phyloP scores from a whole-genome alignment of 2,329 filamentous ascomycete genomes.

The Arthroderma sp. region DNA sequence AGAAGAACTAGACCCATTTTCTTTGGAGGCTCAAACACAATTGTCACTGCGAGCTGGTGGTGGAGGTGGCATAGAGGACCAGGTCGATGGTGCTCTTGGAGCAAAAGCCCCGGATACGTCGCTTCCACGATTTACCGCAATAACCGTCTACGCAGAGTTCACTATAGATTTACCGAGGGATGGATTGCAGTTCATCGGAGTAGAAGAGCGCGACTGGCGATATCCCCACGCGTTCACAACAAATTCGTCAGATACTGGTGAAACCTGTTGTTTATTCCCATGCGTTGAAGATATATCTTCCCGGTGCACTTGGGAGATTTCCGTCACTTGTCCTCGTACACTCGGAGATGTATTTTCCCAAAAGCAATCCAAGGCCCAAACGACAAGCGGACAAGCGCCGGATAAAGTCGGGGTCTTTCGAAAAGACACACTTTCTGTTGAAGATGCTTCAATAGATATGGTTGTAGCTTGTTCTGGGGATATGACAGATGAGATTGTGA shows the following conservation, averaged over 20 bases:
- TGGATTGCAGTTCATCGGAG: conserved; percentile 80
- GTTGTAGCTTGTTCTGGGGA: conserved; percentile 84
- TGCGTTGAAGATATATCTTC: conserved; percentile 78
- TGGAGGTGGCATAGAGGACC: conserved; percentile 21
- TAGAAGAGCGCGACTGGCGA: conserved; percentile 62
- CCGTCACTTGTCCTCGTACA: conserved; percentile 72
- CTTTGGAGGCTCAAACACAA: conserved; percentile 35
- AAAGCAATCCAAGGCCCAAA: conserved; percentile 13
- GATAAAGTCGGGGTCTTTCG: conserved; percentile 19
- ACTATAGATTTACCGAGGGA: conserved; percentile 62
- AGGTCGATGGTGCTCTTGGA: conserved; percentile 24
- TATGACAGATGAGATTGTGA: conserved; percentile 66
- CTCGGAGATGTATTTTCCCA: conserved; percentile 57
- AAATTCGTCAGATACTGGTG: conserved; percentile 63
- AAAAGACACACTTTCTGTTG: conserved; percentile 43
- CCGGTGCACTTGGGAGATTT: conserved; percentile 75
- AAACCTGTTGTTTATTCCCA: conserved; percentile 76
- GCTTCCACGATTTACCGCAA: conserved; percentile 41
- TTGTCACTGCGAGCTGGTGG: conserved; percentile 28
- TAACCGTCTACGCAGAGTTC: conserved; percentile 63
- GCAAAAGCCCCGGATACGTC: conserved; percentile 25
- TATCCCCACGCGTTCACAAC: conserved; percentile 89
- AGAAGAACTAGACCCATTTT: conserved; percentile 44
- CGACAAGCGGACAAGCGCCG: conserved; percentile 13
- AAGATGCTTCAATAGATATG: conserved; percentile 81